Evolutionary conservation across 2,329 filamentous ascomycete species (phyloP), one percentile per base, ranked within the genome.

Genomic region (Fusarium sp.): DNA sequence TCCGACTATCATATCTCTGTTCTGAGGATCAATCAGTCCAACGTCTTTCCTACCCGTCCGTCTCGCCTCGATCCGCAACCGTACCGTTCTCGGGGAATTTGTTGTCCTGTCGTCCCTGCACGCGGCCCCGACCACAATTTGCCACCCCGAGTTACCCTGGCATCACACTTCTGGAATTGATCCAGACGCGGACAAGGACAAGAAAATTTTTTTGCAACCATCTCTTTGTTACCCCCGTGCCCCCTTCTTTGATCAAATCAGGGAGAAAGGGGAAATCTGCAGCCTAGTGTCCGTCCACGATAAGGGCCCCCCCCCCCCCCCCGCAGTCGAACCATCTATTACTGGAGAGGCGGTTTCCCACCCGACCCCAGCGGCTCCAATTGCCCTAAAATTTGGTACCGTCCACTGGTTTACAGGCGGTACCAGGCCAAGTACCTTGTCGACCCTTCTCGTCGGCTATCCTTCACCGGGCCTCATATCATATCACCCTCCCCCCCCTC

Each of bases 61-160:
- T 69, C 67, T 69, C 45, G 67, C 68, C 67, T 69, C 76, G 65
- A 73, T 71, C 57, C 69, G 58, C 61, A 61, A 65, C 63, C 65
- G 67, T 48, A 65, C 63, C 65, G 67, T 48, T 60, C 62, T 74
- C 72, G 75, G 75, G 74, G 69, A 78, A 77, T 78, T 74, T 74
- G 58, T 73, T 48, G 56, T 72, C 76, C 76, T 78, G 68, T 79
- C 68, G 77, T 79, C 76, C 70, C 72, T 76, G 77, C 77, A 79
- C 77, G 64, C 71, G 67, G 59, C 72, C 69, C 68, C 65, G 67
- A 70, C 67, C 66, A 71, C 60, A 79, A 75, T 79, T 79, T 79
- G 77, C 77, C 77, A 79, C 77, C 65, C 68, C 67, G 57, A 69
- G 66, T 69, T 64, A 77, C 77, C 77, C 77, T 78, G 75, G 72